Base-by-base conservation (phyloP, 805 yeast genomes). In the Suhomyces canberraensis region DNA sequence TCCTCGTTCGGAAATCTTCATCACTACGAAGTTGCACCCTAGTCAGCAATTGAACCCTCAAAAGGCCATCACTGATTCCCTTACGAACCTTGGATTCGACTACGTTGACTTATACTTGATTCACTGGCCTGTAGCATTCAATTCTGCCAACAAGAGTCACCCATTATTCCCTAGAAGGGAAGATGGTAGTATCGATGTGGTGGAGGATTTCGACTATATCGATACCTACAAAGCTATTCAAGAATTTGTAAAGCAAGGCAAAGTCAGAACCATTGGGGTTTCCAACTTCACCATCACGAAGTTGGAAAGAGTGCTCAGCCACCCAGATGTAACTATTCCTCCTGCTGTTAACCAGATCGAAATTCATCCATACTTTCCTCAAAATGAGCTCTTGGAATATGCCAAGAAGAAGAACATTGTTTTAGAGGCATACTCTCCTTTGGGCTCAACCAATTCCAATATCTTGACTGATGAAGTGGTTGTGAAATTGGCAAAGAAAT, bases 321-420 rank as follows among this genome's bases (percentile, higher is more conserved):
- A 62, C 29, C 71, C 75, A 32, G 69, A 67, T 28, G 74, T 72
- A 36, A 73, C 62, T 25, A 56, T 75, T 34, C 72, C 69, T 21
- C 95, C 95, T 4, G 88, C 76, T 9, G 77, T 71, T 27, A 78
- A 81, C 61, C 95, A 87, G 67, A 71, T 84, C 41, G 95, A 87
- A 65, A 61, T 78, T 25, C 95, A 86, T 59, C 88, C 90, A 31
- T 71, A 71, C 44, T 67, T 82, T 39, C 85, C 85, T 31, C 90
- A 84, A 57, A 64, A 58, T 7, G 78, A 79, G 45, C 64, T 85
- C 45, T 51, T 73, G 29, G 70, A 74, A 24, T 81, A 54, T 58
- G 70, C 79, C 58, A 61, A 68, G 37, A 53, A 60, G 22, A 66
- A 83, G 43, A 76, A 69, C 42, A 79, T 82, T 41, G 56, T 67